A percentile compares a stretch with the other conserved stretches of the same genome.
Evolutionary conservation across 257 asterid species (phyloP).

Genomic region (Apocynum venetum): DNA sequence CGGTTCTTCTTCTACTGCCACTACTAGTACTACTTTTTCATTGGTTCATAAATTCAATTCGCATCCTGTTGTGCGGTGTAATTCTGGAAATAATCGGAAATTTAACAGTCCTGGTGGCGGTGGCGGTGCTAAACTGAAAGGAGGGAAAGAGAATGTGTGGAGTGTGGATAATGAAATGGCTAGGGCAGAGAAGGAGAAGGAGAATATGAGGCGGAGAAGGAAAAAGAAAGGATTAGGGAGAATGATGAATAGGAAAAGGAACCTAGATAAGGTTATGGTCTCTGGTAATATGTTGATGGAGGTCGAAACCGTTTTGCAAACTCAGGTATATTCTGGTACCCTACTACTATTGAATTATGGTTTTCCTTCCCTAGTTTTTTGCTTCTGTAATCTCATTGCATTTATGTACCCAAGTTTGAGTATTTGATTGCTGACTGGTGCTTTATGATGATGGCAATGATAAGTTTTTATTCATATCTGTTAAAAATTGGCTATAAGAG

Average conservation of each 20-base stretch:
- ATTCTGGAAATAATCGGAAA: slow-evolving; percentile 26
- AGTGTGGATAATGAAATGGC: slow-evolving; percentile 75
- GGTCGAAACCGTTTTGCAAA: slow-evolving; percentile 75
- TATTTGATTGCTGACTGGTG: background rate
- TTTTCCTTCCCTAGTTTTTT: background rate
- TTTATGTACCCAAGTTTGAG: background rate
- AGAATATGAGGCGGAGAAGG: slow-evolving; percentile 38
- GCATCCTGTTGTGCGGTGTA: slow-evolving; percentile 50
- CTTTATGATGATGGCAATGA: background rate
- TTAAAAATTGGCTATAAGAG: background rate
- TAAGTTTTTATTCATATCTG: background rate
- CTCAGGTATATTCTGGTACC: slow-evolving; percentile 50
- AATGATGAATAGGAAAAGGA: slow-evolving; percentile 37
- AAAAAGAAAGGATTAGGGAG: slow-evolving; percentile 41
- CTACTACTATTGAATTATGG: background rate
- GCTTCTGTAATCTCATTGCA: background rate
- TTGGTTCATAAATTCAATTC: slow-evolving; percentile 25
- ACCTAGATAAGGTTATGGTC: slow-evolving; percentile 59
- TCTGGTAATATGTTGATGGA: slow-evolving; percentile 87
- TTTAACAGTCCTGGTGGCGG: background rate
- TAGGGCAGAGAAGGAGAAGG: slow-evolving; percentile 39
- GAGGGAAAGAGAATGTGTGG: slow-evolving; percentile 94
- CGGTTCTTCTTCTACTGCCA: slow-evolving; percentile 18
- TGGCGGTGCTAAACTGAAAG: slow-evolving; percentile 37
- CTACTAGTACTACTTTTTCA: slow-evolving; percentile 3